A percentile compares a stretch with the other conserved stretches of the same genome.
phyloP scores from a whole-genome alignment of 2,329 filamentous ascomycete species.

The Penicillium sp. region DNA sequence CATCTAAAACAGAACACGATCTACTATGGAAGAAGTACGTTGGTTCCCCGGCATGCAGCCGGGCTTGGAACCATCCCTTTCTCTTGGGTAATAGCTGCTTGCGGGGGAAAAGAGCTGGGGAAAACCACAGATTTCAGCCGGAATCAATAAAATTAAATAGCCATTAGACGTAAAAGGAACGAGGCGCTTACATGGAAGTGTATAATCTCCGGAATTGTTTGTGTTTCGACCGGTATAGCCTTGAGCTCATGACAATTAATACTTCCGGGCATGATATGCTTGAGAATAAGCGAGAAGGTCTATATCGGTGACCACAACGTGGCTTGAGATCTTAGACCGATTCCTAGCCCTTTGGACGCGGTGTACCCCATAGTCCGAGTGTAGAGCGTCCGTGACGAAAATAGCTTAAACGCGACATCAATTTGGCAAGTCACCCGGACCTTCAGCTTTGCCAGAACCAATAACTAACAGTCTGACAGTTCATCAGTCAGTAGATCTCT shows the following conservation, averaged over 20 bases:
- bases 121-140: neutral
- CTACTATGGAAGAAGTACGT: constrained; percentile 24
- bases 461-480: constrained; percentile 23
- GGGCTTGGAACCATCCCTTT: constrained; percentile 28
- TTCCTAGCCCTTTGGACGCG: constrained; percentile 8
- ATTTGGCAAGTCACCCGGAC: constrained; percentile 32
- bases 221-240: neutral
- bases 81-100: constrained; percentile 27
- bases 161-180: neutral
- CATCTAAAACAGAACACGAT: constrained; percentile 16
- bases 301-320: constrained; percentile 13
- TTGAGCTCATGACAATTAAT: neutral
- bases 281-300: neutral
- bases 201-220: neutral
- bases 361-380: constrained; percentile 10
- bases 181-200: neutral
- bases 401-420: constrained; percentile 27
- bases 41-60: constrained; percentile 34
- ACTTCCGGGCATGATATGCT: neutral
- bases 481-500: constrained; percentile 26
- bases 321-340: constrained; percentile 19
- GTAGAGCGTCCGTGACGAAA: constrained; percentile 31
- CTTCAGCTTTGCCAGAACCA: constrained; percentile 18
- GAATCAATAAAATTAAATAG: neutral
- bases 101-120: constrained; percentile 12